Percentiles rank a stretch among this genome's conserved stretches.
phyloP scores from a whole-genome alignment of 2,329 filamentous ascomycete genomes.

The Lasiodiplodia sp. region DNA sequence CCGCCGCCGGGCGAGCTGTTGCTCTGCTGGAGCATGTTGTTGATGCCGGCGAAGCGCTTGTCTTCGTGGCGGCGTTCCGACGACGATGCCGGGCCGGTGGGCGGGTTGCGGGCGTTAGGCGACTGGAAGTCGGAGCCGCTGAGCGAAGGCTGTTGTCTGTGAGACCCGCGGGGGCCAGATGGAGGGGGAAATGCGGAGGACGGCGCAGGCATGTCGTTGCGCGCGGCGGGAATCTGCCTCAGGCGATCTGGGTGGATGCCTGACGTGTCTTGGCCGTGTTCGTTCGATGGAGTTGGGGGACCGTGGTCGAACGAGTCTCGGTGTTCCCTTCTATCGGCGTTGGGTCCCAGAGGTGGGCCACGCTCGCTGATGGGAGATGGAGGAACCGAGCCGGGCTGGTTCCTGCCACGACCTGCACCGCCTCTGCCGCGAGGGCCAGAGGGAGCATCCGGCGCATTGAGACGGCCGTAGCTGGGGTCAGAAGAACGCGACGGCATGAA shows the following conservation, averaged over 20 bases:
- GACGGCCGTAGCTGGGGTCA: slow-evolving; percentile 58
- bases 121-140: slow-evolving; percentile 30
- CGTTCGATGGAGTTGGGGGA: slow-evolving; percentile 36
- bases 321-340: slow-evolving; percentile 31
- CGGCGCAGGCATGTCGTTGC: slow-evolving; percentile 40
- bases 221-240: slow-evolving; percentile 48
- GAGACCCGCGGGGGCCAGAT: slow-evolving; percentile 44
- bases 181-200: slow-evolving; percentile 29
- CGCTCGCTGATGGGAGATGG: slow-evolving; percentile 28
- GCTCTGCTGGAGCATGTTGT: slow-evolving; percentile 29
- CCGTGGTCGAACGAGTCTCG: slow-evolving; percentile 34
- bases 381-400: slow-evolving; percentile 25
- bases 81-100: slow-evolving; percentile 43
- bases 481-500: slow-evolving; percentile 45
- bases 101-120: slow-evolving; percentile 42
- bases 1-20: slow-evolving; percentile 13
- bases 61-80: slow-evolving; percentile 28
- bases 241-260: slow-evolving; percentile 64
- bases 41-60: slow-evolving; percentile 30
- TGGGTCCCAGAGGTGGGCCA: slow-evolving; percentile 37
- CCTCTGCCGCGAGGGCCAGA: slow-evolving; percentile 61
- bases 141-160: slow-evolving; percentile 1
- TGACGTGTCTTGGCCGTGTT: slow-evolving; percentile 42
- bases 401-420: slow-evolving; percentile 45
- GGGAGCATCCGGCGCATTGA: slow-evolving; percentile 58